Conservation (phyloP, 495 filamentous ascomycete species). For the Talaromyces nanjingensis region DNA sequence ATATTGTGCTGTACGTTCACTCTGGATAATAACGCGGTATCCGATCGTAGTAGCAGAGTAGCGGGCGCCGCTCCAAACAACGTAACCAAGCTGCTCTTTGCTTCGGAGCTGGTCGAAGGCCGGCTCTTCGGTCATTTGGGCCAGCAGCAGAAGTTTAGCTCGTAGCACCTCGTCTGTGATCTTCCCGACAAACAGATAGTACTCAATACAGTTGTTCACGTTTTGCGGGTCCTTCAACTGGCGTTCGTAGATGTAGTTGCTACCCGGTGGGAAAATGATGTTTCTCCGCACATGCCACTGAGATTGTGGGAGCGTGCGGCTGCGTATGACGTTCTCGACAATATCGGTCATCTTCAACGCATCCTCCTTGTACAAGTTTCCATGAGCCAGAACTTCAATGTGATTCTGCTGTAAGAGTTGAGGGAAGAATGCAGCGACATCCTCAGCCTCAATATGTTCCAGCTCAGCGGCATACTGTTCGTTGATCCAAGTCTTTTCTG, state of each 20-base stretch:
- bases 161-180: conserved; percentile 58
- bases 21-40: conserved; percentile 90
- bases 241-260: conserved; percentile 75
- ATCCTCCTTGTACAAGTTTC: conserved; percentile 95
- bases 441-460: conserved; percentile 62
- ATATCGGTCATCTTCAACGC: conserved; percentile 79
- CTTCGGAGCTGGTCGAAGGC: conserved; percentile 90
- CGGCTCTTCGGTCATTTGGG: conserved; percentile 90
- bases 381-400: conserved; percentile 82
- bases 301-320: conserved; percentile 61
- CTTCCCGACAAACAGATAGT: conserved; percentile 73
- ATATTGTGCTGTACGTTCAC: conserved; percentile 75
- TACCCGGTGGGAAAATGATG: conserved; percentile 68
- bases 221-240: conserved; percentile 82
- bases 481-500: conserved; percentile 70
- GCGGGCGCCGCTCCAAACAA: conserved; percentile 78
- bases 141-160: conserved; percentile 72
- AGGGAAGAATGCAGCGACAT: conserved; percentile 70
- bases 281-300: conserved; percentile 78
- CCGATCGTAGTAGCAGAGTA: conserved; percentile 66
- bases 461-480: conserved; percentile 77
- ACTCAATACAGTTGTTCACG: conserved; percentile 95
- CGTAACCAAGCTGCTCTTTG: conserved; percentile 96
- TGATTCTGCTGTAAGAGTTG: conserved; percentile 77
- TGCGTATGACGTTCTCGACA: conserved; percentile 71